Conservation (phyloP, 768 basidiomycete genomes). For the Austroboletus eburneus region DNA sequence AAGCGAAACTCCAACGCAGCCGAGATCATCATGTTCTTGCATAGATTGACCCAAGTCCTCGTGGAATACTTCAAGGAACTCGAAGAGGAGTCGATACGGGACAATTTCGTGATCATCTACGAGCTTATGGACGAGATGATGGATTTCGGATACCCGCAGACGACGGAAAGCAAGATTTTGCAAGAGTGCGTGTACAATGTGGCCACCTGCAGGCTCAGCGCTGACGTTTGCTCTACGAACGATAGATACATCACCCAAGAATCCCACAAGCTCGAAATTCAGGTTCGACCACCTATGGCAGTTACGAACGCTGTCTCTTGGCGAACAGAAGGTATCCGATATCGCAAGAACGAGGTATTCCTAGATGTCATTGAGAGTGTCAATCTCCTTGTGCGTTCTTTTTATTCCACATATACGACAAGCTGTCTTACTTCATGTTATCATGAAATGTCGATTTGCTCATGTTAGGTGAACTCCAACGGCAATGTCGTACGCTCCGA, state of each 20-base stretch:
- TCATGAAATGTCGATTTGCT: not conserved
- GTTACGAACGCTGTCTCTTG: constrained; percentile 99
- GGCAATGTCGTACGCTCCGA: constrained; percentile 97
- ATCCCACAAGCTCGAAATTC: constrained; percentile 93
- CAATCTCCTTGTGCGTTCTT: constrained; percentile 75
- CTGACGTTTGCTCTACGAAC: constrained; percentile 1
- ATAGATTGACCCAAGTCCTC: constrained; percentile 87
- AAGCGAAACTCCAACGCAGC: constrained; percentile 95
- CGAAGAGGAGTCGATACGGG: constrained; percentile 97
- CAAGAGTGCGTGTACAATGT: constrained; percentile 68
- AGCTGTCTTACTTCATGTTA: not conserved
- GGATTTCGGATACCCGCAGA: constrained; percentile 99
- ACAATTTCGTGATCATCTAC: constrained; percentile 99
- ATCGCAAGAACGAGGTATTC: constrained; percentile 99
- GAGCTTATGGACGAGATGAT: constrained; percentile 99
- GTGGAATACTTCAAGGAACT: constrained; percentile 99
- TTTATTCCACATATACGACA: not conserved
- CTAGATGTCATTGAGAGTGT: constrained; percentile 97
- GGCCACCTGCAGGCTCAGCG: not conserved
- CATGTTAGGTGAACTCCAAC: constrained; percentile 84
- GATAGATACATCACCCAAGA: constrained; percentile 95
- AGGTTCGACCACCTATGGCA: constrained; percentile 89
- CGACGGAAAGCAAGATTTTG: constrained; percentile 97
- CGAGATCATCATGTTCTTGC: constrained; percentile 94
- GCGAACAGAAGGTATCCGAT: constrained; percentile 95